A percentile compares a stretch with the other conserved stretches of the same genome.
These are phyloP conservation scores for Litchi chinensis DNA, from an alignment of 345 rosid species.

Conservation along the genomic window DNA sequence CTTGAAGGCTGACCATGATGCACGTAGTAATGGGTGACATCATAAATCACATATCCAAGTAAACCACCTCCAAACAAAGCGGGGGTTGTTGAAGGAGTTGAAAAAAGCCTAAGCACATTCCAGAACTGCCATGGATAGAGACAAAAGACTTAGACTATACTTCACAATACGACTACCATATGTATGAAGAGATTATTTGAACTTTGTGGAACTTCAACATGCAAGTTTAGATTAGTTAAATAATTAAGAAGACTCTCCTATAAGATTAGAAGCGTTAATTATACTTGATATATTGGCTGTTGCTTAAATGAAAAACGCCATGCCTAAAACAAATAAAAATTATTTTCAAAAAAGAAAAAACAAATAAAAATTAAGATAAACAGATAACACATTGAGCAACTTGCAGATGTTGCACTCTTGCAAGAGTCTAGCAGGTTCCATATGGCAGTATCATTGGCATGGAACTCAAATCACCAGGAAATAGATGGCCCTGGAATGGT, in stretches of 20 bases:
- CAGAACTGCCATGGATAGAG: conserved; percentile 56
- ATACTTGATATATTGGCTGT: background rate
- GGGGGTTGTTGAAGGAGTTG: conserved; percentile 75
- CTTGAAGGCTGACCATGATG: conserved; percentile 91
- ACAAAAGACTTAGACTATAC: background rate
- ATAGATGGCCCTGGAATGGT: background rate
- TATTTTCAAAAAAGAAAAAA: too few relatives aligned
- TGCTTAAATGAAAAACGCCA: background rate
- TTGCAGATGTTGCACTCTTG: background rate
- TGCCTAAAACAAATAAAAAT: background rate
- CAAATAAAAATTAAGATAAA: background rate
- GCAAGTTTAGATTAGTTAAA: background rate
- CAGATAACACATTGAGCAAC: background rate
- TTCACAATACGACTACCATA: background rate
- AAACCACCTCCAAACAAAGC: conserved; percentile 89
- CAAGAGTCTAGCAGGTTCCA: background rate
- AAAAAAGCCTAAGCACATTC: conserved; percentile 55
- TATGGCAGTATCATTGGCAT: background rate
- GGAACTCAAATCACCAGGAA: background rate
- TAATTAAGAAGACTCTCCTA: too few relatives aligned
- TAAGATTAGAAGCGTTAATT: background rate
- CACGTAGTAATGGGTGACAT: conserved; percentile 87
- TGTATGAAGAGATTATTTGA: background rate
- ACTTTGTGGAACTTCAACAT: background rate
- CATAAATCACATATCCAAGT: conserved; percentile 88